Conservation (phyloP, 441 rosid genomes). For the Syzygium syzygioides region DNA sequence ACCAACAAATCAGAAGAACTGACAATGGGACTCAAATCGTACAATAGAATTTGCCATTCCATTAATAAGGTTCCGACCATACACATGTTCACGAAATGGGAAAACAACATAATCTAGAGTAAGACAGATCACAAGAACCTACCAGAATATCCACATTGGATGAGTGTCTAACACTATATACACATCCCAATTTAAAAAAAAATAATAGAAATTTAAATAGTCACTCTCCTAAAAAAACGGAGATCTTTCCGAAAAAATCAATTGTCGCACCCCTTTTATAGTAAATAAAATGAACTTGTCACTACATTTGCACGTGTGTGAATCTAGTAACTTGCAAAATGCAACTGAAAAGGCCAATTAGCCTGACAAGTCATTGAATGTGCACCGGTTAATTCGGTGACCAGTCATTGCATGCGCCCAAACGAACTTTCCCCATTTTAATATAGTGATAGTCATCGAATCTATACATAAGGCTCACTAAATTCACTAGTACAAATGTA, state of each 20-base stretch:
- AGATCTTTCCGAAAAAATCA: background rate
- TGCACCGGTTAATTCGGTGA: background rate
- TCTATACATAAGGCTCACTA: background rate
- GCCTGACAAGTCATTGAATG: background rate
- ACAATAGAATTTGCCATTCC: background rate
- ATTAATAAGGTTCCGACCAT: background rate
- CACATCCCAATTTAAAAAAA: background rate
- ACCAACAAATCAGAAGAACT: background rate
- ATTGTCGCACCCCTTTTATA: background rate
- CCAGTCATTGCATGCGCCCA: no score
- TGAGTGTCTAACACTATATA: background rate
- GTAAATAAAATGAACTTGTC: background rate
- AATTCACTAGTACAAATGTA: background rate
- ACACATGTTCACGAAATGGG: background rate
- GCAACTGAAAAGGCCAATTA: background rate
- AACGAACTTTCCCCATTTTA: no score
- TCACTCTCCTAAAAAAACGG: rapidly evolving
- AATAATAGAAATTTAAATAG: background rate
- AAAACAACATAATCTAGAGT: background rate
- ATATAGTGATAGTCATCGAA: background rate
- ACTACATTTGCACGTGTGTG: background rate
- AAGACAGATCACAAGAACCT: background rate
- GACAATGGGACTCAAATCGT: background rate
- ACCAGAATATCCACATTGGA: background rate
- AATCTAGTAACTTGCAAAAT: background rate